Conservation (phyloP, 176 grass and related monocot genomes). For the Carex parvula region DNA sequence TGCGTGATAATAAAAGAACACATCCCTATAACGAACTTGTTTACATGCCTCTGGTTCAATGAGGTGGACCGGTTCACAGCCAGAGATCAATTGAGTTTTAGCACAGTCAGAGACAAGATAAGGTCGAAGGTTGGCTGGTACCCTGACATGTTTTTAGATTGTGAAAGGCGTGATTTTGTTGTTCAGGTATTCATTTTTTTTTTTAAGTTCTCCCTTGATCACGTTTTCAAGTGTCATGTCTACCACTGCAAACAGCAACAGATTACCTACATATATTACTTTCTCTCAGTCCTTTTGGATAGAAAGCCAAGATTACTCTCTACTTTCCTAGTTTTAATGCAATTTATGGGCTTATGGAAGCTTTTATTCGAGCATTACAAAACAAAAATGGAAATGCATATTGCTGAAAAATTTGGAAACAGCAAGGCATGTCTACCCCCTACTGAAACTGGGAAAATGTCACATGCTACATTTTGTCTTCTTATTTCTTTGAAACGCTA, state of each 20-base stretch:
- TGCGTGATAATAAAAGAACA: constrained; percentile 95
- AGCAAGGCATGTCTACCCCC: background rate
- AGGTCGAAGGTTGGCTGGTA: constrained; percentile 66
- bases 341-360: background rate
- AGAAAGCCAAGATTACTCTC: background rate
- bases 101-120: constrained; percentile 91
- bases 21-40: constrained; percentile 78
- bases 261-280: background rate
- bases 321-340: background rate
- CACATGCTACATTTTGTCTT: background rate
- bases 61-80: constrained; percentile 90
- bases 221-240: background rate
- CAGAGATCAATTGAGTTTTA: constrained; percentile 95
- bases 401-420: background rate
- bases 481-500: background rate
- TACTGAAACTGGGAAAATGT: background rate
- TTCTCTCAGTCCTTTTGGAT: background rate
- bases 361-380: background rate
- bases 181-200: constrained; percentile 58
- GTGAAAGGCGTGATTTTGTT: constrained; percentile 91
- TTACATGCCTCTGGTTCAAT: constrained; percentile 97
- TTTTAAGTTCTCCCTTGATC: background rate
- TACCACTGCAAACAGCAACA: background rate
- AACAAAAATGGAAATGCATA: background rate
- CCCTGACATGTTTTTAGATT: constrained; percentile 93